Percentiles rank a stretch among this genome's conserved stretches.
Conservation (phyloP, 2,329 filamentous ascomycete species). For the Pseudofabraea citricarpa region DNA sequence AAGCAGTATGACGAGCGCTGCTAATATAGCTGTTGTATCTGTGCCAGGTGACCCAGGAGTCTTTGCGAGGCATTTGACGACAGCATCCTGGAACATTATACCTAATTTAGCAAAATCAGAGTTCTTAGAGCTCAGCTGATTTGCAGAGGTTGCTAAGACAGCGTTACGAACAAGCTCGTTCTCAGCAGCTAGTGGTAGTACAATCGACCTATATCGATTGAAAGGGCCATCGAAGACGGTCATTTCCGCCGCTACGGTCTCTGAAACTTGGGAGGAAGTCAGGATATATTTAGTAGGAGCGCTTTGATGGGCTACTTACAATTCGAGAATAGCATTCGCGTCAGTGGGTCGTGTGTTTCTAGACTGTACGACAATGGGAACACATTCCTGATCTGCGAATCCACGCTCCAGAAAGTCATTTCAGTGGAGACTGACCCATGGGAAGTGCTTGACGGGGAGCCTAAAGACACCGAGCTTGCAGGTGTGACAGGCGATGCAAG, state of each 20-base stretch:
- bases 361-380: background rate
- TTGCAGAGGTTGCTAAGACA: slow-evolving; percentile 2
- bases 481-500: no score
- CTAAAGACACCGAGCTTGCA: no score
- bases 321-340: slow-evolving; percentile 1
- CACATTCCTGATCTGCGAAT: no score
- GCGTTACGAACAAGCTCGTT: background rate
- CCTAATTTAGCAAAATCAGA: background rate
- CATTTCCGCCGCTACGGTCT: background rate
- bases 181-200: background rate
- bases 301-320: background rate
- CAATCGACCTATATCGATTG: background rate
- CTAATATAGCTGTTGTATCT: background rate
- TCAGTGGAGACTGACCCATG: no score
- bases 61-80: background rate
- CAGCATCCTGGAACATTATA: background rate
- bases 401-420: no score
- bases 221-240: background rate
- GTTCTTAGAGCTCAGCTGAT: background rate
- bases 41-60: background rate
- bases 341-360: background rate
- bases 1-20: background rate
- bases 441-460: no score
- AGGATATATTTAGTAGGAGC: background rate
- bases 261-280: background rate